phyloP scores from a whole-genome alignment of 2,329 filamentous ascomycete species.

The Pseudomassariella vexata region DNA sequence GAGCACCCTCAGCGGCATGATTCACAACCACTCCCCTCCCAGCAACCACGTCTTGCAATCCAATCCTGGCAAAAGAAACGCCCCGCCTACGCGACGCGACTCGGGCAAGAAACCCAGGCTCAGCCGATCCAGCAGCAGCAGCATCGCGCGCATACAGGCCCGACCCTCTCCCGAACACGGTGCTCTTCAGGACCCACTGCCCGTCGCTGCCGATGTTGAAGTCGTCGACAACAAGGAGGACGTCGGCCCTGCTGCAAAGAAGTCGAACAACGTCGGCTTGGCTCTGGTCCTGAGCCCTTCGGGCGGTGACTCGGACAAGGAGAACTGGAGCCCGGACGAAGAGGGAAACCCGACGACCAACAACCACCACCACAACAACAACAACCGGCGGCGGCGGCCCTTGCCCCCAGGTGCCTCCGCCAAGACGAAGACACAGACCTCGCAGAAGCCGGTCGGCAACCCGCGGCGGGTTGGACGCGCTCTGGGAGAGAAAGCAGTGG shows the following conservation, averaged over 20 bases:
- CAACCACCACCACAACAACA: too few relatives aligned
- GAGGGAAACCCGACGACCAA: conserved; percentile 33
- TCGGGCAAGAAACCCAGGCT: conserved; percentile 57
- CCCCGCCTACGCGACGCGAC: conserved; percentile 26
- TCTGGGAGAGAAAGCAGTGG: conserved; percentile 33
- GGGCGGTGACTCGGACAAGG: conserved; percentile 82
- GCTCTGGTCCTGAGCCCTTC: conserved; percentile 36
- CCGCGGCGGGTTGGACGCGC: conserved; percentile 34
- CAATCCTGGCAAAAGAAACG: conserved; percentile 63
- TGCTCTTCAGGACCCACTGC: too few relatives aligned
- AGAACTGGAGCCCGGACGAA: conserved; percentile 70
- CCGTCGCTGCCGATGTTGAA: conserved; percentile 24
- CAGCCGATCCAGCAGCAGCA: conserved; percentile 57
- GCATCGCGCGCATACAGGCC: conserved; percentile 55
- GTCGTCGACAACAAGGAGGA: too few relatives aligned
- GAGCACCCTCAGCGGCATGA: conserved; percentile 27
- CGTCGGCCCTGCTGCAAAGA: too few relatives aligned
- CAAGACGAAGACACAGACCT: conserved; percentile 9
- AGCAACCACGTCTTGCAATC: conserved; percentile 34
- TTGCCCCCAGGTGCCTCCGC: conserved; percentile 25
- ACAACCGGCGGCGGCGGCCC: conserved; percentile 24
- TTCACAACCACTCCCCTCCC: conserved; percentile 25
- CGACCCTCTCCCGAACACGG: too few relatives aligned
- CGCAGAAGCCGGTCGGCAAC: conserved; percentile 18
- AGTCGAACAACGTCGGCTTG: conserved; percentile 32